Percentiles rank a stretch among this genome's conserved stretches.
Evolutionary conservation across 2,329 filamentous ascomycete genomes (phyloP).

Genomic region (Phialophora tarda): DNA sequence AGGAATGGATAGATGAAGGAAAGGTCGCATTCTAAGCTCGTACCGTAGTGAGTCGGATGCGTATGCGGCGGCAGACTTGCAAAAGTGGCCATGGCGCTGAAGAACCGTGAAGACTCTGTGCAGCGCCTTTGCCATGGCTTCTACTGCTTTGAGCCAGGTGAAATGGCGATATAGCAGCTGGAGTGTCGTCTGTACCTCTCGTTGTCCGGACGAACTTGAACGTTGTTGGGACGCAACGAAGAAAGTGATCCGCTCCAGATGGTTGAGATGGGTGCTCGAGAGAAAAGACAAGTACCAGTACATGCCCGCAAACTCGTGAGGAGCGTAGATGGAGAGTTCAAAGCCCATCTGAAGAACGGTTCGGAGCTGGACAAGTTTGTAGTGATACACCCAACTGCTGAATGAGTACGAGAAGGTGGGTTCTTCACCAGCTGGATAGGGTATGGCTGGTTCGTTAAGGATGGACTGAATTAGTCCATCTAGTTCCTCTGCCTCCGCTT

Average conservation of each 20-base stretch:
- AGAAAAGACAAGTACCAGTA: constrained; percentile 87
- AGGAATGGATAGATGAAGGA: constrained; percentile 70
- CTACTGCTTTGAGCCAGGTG: constrained; percentile 68
- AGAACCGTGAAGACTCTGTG: constrained; percentile 70
- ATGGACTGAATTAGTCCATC: constrained; percentile 70
- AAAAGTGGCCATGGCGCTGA: constrained; percentile 58
- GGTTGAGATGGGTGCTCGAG: constrained; percentile 68
- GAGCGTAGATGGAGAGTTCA: constrained; percentile 86
- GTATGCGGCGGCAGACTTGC: constrained; percentile 61
- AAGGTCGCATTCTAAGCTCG: constrained; percentile 86
- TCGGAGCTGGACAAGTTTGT: constrained; percentile 88
- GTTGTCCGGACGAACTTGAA: constrained; percentile 18
- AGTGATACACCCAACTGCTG: constrained; percentile 85
- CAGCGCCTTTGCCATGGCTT: constrained; percentile 59
- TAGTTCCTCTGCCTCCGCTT: constrained; percentile 75
- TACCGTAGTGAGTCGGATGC: constrained; percentile 72
- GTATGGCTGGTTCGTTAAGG: constrained; percentile 65
- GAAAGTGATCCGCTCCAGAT: constrained; percentile 74
- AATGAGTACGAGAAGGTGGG: constrained; percentile 72
- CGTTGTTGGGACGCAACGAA: constrained; percentile 57
- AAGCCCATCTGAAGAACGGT: constrained; percentile 90
- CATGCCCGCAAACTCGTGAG: constrained; percentile 83
- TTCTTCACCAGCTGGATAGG: constrained; percentile 56
- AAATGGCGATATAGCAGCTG: constrained; percentile 62
- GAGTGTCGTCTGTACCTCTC: constrained; percentile 43